phyloP scores from a whole-genome alignment of 495 filamentous ascomycete species.

The Hyaloscypha variabilis region DNA sequence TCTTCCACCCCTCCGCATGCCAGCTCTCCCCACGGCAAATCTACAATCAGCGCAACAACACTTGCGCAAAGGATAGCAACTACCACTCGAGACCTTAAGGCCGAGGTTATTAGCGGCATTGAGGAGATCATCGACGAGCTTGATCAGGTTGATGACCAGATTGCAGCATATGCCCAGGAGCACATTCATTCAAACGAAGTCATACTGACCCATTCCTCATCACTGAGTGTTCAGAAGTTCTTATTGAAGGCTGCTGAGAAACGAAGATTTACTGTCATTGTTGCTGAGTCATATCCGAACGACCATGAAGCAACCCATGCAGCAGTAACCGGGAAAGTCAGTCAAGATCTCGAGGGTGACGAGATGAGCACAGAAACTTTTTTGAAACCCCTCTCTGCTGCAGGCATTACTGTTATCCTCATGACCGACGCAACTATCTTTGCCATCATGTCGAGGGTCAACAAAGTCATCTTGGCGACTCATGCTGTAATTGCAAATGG shows the following conservation, averaged over 20 bases:
- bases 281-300: constrained; percentile 73
- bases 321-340: constrained; percentile 55
- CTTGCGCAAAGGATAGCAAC: constrained; percentile 26
- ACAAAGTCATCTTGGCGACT: constrained; percentile 89
- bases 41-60: constrained; percentile 21
- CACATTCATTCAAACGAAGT: constrained; percentile 91
- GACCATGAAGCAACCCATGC: constrained; percentile 63
- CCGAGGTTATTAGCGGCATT: constrained; percentile 88
- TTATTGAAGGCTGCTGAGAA: constrained; percentile 81
- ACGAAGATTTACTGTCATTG: constrained; percentile 84
- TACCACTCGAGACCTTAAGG: constrained; percentile 64
- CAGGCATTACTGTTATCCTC: constrained; percentile 78
- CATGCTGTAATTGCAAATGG: constrained; percentile 87
- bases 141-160: constrained; percentile 84
- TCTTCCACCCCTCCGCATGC: constrained; percentile 32
- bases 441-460: constrained; percentile 89
- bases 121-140: constrained; percentile 92
- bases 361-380: constrained; percentile 58
- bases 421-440: constrained; percentile 84
- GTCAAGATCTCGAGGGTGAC: constrained; percentile 36
- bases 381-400: constrained; percentile 72
- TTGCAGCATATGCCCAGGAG: constrained; percentile 80
- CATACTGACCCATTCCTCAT: constrained; percentile 81
- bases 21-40: constrained; percentile 30
- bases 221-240: constrained; percentile 82